A percentile compares a stretch with the other conserved stretches of the same genome.
Evolutionary conservation across 2,329 filamentous ascomycete genomes (phyloP).

Genomic region (Colletotrichum horii): DNA sequence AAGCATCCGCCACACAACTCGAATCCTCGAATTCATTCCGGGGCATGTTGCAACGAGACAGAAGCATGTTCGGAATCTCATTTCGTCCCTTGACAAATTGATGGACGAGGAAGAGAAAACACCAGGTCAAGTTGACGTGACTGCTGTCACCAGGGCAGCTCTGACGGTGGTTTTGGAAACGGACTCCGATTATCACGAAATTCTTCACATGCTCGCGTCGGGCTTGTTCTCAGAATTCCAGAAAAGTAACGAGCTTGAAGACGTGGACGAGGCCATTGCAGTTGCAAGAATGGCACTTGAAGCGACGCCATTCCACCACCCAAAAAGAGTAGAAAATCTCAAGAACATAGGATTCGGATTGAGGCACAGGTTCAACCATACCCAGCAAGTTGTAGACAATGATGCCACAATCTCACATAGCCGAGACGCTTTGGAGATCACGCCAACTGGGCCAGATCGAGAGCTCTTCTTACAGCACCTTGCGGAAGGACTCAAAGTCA

Average conservation of each 20-base stretch:
- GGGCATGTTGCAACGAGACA: fast-evolving
- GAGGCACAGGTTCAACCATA: neutral
- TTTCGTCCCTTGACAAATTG: neutral
- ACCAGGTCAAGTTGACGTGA: neutral
- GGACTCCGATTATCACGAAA: fast-evolving
- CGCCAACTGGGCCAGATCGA: fast-evolving
- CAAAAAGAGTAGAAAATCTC: neutral
- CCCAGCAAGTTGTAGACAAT: neutral
- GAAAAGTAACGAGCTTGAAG: fast-evolving
- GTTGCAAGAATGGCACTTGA: neutral
- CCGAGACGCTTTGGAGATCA: fast-evolving
- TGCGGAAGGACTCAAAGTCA: neutral
- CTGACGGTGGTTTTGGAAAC: neutral
- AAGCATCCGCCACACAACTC: fast-evolving
- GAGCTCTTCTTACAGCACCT: fast-evolving
- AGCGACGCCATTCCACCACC: neutral
- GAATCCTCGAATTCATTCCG: fast-evolving
- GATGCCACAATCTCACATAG: neutral
- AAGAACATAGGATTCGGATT: neutral
- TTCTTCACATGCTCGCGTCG: neutral
- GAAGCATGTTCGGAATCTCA: neutral
- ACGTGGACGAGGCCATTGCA: fast-evolving
- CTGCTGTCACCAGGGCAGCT: fast-evolving
- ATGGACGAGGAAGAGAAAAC: neutral
- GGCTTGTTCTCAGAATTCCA: fast-evolving